Evolutionary conservation across 805 yeast genomes (phyloP), one percentile per base, ranked within the genome.

Genomic region (Saccharomycopsis sp.): DNA sequence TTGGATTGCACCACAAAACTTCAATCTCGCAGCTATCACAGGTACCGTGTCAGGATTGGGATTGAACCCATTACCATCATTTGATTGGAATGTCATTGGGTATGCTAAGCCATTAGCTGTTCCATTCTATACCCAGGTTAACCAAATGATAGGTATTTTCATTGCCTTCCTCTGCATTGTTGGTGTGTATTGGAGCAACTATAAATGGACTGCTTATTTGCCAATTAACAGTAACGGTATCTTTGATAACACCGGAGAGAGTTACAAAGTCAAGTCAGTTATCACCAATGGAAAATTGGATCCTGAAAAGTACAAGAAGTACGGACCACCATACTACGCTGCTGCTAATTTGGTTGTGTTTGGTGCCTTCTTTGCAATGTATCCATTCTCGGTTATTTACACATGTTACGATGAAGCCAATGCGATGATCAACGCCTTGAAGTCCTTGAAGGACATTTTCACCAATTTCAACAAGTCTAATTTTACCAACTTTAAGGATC

Each of bases 281-380:
- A 66, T 84, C 52, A 69, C 77, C 55, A 67, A 78, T 17, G 77
- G 76, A 60, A 63, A 67, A 17, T 74, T 84, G 53, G 85, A 83
- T 64, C 61, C 68, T 19, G 68, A 64, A 1, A 78, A 77, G 63
- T 84, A 83, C 66, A 72, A 74, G 58, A 61, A 68, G n/a, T 79
- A 82, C 61, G 85, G 88, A 1, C 85, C 87, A 7, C 89, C 90
- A 8, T 85, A 78, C 69, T 83, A 81, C 65, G 67, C 82, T 29
- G 88, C 89, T 3, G 87, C 84, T 1, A 80, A 81, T 65, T 69
- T 84, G 59, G 81, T 84, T 8, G 67, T 76, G 15, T 84, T 83
- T 64, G 87, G 87, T 19, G 78, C 84, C 0, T 77, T 73, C 65
- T 82, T 82, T 67, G 78, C 80, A 41, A 67, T 79, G 50, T 82